phyloP scores from a whole-genome alignment of 2,329 filamentous ascomycete genomes.

The Hysterium pulicare region DNA sequence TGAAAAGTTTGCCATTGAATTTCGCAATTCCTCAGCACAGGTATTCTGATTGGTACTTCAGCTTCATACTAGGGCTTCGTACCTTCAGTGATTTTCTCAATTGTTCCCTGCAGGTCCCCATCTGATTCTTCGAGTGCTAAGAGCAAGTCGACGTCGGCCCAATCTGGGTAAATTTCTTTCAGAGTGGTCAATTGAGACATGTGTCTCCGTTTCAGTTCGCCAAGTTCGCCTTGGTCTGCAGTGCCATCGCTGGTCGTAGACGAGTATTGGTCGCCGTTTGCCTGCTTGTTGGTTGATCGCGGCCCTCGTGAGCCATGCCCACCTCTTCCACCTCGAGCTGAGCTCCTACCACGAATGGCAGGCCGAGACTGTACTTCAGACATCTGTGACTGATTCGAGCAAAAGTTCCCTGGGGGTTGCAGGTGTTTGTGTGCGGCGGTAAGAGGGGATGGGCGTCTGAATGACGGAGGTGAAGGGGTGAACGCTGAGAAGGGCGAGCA shows the following conservation, averaged over 20 bases:
- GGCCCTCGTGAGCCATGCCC: slow-evolving; percentile 57
- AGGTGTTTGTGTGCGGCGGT: slow-evolving; percentile 17
- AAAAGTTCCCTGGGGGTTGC: slow-evolving; percentile 18
- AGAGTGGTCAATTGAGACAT: slow-evolving; percentile 73
- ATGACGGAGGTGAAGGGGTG: slow-evolving; percentile 29
- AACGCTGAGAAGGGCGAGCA: slow-evolving; percentile 25
- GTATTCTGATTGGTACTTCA: no score
- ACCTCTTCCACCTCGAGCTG: slow-evolving; percentile 79
- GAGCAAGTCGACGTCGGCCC: slow-evolving; percentile 92
- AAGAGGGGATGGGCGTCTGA: slow-evolving; percentile 21
- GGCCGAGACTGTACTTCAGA: slow-evolving; percentile 90
- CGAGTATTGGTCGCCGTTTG: slow-evolving; percentile 68
- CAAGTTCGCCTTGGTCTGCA: slow-evolving; percentile 84
- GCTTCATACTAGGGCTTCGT: no score
- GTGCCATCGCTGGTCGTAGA: slow-evolving; percentile 59
- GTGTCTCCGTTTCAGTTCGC: slow-evolving; percentile 88
- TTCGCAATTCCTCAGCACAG: no score
- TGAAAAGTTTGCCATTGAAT: slow-evolving; percentile 2
- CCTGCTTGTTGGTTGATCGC: slow-evolving; percentile 42
- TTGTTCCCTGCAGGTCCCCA: slow-evolving; percentile 68
- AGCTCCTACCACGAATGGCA: slow-evolving; percentile 84
- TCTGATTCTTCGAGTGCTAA: slow-evolving; percentile 88
- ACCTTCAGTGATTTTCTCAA: slow-evolving; percentile 79
- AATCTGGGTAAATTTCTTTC: slow-evolving; percentile 90
- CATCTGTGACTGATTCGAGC: slow-evolving; percentile 61